phyloP scores from a whole-genome alignment of 2,329 filamentous ascomycete species.

The Geosmithia putterillii region DNA sequence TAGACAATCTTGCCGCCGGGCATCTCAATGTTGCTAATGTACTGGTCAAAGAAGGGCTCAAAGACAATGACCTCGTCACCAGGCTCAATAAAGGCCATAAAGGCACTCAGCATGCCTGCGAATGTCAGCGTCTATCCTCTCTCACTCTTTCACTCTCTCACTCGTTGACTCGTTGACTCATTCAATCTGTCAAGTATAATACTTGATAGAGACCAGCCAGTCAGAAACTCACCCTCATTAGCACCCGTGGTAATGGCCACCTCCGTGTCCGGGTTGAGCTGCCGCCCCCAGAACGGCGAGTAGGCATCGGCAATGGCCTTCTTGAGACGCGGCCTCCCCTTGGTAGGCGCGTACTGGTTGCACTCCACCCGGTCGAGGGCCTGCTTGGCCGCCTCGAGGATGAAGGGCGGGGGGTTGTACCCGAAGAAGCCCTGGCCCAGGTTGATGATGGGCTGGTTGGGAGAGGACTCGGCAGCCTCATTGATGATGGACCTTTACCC shows the following conservation, averaged over 20 bases:
- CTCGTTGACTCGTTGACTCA: neutral
- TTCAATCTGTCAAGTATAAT: too few relatives aligned
- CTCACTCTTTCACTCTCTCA: too few relatives aligned
- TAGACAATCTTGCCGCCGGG: constrained; percentile 89
- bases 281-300: constrained; percentile 73
- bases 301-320: constrained; percentile 92
- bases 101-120: constrained; percentile 79
- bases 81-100: constrained; percentile 92
- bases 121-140: neutral
- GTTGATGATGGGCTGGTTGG: constrained; percentile 52
- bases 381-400: constrained; percentile 80
- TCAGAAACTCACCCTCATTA: constrained; percentile 49
- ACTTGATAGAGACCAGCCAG: neutral
- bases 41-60: constrained; percentile 98
- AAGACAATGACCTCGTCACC: constrained; percentile 97
- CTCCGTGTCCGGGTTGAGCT: constrained; percentile 78
- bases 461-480: constrained; percentile 50
- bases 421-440: constrained; percentile 64
- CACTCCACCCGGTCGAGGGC: constrained; percentile 87
- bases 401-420: constrained; percentile 88
- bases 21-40: constrained; percentile 98
- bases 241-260: constrained; percentile 89
- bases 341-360: constrained; percentile 97
- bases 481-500: constrained; percentile 55
- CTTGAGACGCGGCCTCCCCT: constrained; percentile 80